Conservation (phyloP, 306 rosid genomes). For the Glycine soja region DNA sequence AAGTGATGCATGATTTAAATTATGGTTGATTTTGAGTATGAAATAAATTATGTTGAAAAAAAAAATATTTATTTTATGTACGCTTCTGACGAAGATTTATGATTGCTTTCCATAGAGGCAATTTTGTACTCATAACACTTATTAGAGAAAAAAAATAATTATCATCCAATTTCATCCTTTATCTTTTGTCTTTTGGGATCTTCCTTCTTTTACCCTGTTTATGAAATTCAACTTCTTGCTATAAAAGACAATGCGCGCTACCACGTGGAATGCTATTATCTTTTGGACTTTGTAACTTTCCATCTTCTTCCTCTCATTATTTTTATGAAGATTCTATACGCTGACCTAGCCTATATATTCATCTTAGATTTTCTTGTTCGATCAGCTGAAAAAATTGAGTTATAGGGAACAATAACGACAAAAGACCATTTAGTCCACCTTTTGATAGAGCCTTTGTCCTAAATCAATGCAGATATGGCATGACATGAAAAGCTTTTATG, state of each 20-base stretch:
- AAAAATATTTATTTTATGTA: too few relatives aligned
- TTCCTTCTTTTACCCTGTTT: background rate
- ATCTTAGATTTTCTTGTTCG: constrained; percentile 37
- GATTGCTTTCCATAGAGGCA: too few relatives aligned
- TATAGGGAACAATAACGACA: background rate
- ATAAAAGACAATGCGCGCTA: constrained; percentile 29
- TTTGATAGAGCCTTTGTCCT: background rate
- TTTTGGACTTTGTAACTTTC: constrained; percentile 15
- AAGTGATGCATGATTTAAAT: too few relatives aligned
- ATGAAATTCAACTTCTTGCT: constrained; percentile 16
- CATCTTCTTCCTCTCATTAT: background rate
- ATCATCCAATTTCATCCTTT: constrained; percentile 36
- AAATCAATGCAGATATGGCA: background rate
- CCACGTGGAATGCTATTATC: constrained; percentile 4
- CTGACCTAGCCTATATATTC: constrained; percentile 23
- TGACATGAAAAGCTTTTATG: background rate
- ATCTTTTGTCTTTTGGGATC: background rate
- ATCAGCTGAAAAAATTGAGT: background rate
- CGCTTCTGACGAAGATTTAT: too few relatives aligned
- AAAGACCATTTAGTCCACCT: constrained; percentile 27
- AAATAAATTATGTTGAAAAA: too few relatives aligned
- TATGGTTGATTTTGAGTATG: too few relatives aligned
- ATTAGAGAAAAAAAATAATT: too few relatives aligned
- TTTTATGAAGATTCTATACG: background rate
- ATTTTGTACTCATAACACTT: too few relatives aligned